These are phyloP conservation scores for Mortierella sp. DNA, from an alignment of 371 early-diverging fungal genomes.

Conservation along the genomic window DNA sequence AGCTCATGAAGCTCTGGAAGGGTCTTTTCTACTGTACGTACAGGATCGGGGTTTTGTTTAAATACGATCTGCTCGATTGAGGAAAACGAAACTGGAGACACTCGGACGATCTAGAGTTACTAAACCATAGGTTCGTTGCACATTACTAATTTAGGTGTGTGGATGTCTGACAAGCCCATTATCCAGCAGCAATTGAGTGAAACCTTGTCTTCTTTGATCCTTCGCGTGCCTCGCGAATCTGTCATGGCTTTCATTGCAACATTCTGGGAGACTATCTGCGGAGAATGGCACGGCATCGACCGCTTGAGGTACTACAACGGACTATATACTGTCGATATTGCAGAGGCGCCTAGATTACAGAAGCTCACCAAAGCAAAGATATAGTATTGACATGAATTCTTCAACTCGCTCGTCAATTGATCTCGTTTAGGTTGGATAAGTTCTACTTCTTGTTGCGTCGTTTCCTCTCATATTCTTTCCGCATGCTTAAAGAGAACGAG, in stretches of 20 bases:
- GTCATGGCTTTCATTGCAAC: conserved; percentile 78
- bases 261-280: conserved; percentile 88
- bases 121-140: not conserved
- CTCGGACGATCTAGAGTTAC: not conserved
- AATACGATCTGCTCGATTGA: not conserved
- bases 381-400: not conserved
- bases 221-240: conserved; percentile 69
- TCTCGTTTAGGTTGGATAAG: conserved; percentile 82
- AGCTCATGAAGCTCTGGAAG: conserved; percentile 93
- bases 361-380: not conserved
- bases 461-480: conserved; percentile 78
- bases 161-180: conserved; percentile 96
- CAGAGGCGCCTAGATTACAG: not conserved
- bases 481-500: conserved; percentile 73
- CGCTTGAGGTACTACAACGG: conserved; percentile 73
- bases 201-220: conserved; percentile 77
- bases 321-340: not conserved
- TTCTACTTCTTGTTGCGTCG: conserved; percentile 87
- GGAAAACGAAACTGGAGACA: not conserved
- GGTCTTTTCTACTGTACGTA: conserved; percentile 92
- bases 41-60: not conserved
- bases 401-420: not conserved
- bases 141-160: conserved; percentile 74
- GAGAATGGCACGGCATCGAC: conserved; percentile 93
- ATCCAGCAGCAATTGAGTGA: conserved; percentile 92